Conservation (phyloP, 83 land plant species). For the Isoetes engelmannii region DNA sequence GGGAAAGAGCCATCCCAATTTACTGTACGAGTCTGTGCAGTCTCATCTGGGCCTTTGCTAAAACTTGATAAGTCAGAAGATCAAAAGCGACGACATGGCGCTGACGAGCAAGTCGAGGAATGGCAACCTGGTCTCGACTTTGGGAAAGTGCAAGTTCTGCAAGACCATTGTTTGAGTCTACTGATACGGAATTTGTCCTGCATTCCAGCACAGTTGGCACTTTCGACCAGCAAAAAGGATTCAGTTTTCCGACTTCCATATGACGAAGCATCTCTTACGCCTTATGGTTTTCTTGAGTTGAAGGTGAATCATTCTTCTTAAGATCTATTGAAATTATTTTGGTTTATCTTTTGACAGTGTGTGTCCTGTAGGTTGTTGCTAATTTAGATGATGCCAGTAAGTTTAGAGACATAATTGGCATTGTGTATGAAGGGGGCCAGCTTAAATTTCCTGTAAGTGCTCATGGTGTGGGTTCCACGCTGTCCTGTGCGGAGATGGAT, state of each 20-base stretch:
- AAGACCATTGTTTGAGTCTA: slow-evolving; percentile 9
- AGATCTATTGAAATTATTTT: not conserved
- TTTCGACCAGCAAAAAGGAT: slow-evolving; percentile 13
- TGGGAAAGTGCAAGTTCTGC: slow-evolving; percentile 32
- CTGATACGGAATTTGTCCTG: slow-evolving; percentile 23
- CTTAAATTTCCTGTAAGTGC: slow-evolving; percentile 20
- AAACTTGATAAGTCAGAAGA: slow-evolving; percentile 14
- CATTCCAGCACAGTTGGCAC: slow-evolving; percentile 24
- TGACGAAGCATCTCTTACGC: slow-evolving; percentile 9
- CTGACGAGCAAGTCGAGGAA: slow-evolving; percentile 5
- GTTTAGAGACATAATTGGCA: slow-evolving; percentile 20
- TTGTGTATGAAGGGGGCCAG: slow-evolving; percentile 30
- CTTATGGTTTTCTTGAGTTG: slow-evolving; percentile 15
- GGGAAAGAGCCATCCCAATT: slow-evolving; percentile 16
- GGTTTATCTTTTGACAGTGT: not conserved
- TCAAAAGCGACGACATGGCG: slow-evolving; percentile 8
- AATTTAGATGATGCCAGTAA: slow-evolving; percentile 28
- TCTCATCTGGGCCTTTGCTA: slow-evolving; percentile 17
- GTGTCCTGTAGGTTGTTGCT: slow-evolving; percentile 20
- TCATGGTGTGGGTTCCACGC: slow-evolving; percentile 30
- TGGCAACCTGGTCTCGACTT: slow-evolving; percentile 27
- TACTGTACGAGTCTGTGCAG: not conserved
- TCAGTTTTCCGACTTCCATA: slow-evolving; percentile 17
- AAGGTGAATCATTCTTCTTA: not conserved
- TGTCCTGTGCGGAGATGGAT: slow-evolving; percentile 20